Evolutionary conservation across 768 basidiomycete genomes (phyloP), one percentile per base, ranked within the genome.

Genomic region (Lanmaoa pseudosensibilis): DNA sequence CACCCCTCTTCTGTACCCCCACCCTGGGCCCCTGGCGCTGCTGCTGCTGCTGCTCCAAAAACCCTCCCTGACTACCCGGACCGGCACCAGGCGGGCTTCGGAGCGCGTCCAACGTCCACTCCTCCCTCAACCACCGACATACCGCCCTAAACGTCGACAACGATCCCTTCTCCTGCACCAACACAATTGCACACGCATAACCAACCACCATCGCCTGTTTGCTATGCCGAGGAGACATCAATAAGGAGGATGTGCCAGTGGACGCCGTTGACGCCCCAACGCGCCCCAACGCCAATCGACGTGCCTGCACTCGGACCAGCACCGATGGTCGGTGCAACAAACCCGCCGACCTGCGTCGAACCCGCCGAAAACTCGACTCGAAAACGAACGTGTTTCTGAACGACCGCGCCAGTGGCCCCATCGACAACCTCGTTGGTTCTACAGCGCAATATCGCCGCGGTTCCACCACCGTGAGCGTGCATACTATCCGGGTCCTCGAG

Each of bases 91-190:
- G 69, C 56, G 54, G 66, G 59, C 67, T 55, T 55, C 69, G 32
- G 1, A 68, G 70, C 64, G 63, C 61, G 25, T 79, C 80, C 58
- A 80, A 62, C 36, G 73, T 76, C 83, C 92, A 94, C 59, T 84
- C 81, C 39, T 85, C 83, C 66, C 86, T 82, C 62, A 95, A 70
- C 60, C 82, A 81, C 66, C 82, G 82, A 77, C 88, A 91, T 12
- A 94, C 78, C 6, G 80, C 75, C 71, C 86, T 87, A 77, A 97
- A 96, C 45, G 90, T 87, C 52, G 92, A 88, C 67, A 89, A 80
- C 7, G 93, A 91, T 25, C 95, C 95, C 72, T 94, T 97, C 77
- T 97, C 94, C 60, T 91, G 86, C 23, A 90, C 81, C 63, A 98
- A 75, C 52, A 86, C 84, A 58, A 95, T 81, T 41, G 84, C 84